Evolutionary conservation across 306 rosid species (phyloP).

Genomic region (Vigna nakashimae): DNA sequence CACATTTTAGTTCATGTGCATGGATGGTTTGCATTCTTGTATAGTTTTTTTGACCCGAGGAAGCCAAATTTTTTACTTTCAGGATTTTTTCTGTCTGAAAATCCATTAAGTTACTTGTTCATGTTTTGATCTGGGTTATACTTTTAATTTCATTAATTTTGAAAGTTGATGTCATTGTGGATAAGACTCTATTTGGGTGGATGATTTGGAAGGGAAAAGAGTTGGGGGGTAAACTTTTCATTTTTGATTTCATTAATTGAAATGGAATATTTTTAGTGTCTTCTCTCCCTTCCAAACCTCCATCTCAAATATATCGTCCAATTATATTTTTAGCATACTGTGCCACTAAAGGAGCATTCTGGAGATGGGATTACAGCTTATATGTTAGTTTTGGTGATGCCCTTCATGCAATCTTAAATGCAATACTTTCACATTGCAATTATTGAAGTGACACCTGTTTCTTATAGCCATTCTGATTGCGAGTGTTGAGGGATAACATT

Average conservation of each 20-base stretch:
- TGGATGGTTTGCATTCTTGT: neutral
- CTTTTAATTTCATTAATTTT: neutral
- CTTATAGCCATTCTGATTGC: constrained; percentile 25
- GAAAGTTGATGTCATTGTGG: neutral
- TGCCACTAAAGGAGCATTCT: constrained; percentile 21
- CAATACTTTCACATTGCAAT: constrained; percentile 6
- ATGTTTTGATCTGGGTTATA: constrained; percentile 1
- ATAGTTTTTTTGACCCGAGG: constrained; percentile 3
- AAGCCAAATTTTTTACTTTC: neutral
- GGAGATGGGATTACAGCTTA: constrained; percentile 17
- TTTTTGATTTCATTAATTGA: constrained; percentile 14
- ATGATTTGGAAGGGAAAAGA: neutral
- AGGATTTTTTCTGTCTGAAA: neutral
- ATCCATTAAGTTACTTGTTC: neutral
- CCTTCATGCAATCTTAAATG: neutral
- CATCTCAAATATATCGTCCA: neutral
- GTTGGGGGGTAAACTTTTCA: neutral
- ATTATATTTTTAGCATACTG: neutral
- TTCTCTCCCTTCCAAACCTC: neutral
- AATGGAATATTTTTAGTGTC: neutral
- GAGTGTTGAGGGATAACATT: constrained; percentile 14
- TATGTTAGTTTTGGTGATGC: neutral
- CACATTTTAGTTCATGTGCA: neutral
- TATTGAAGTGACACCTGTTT: neutral
- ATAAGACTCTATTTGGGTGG: constrained; percentile 1